A percentile compares a stretch with the other conserved stretches of the same genome.
Evolutionary conservation across 2,329 filamentous ascomycete species (phyloP).

Genomic region (Penicillium sp.): DNA sequence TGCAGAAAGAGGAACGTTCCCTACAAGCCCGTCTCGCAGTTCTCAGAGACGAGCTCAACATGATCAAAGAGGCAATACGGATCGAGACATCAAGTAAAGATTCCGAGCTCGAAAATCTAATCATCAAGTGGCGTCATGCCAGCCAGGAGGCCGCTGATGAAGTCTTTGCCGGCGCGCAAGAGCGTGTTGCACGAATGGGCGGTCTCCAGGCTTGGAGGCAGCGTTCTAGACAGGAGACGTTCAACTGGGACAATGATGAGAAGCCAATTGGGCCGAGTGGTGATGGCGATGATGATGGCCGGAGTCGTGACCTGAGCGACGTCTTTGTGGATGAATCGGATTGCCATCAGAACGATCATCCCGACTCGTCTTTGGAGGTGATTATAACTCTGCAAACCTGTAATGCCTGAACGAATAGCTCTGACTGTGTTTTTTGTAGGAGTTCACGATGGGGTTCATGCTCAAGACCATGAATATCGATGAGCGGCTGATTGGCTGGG

Average conservation of each 20-base stretch:
- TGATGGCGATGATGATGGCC: conserved; percentile 24
- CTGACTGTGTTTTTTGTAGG: conserved; percentile 33
- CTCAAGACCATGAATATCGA: conserved; percentile 60
- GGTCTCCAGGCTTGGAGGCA: conserved; percentile 54
- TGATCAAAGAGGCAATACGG: conserved; percentile 47
- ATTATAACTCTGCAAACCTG: neutral
- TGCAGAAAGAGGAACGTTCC: conserved; percentile 32
- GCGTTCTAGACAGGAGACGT: conserved; percentile 41
- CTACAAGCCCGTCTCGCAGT: conserved; percentile 29
- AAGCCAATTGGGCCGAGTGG: conserved; percentile 29
- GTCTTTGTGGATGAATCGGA: conserved; percentile 17
- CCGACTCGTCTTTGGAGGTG: conserved; percentile 33
- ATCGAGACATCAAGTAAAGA: conserved; percentile 46
- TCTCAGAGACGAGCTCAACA: conserved; percentile 43
- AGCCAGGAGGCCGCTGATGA: conserved; percentile 62
- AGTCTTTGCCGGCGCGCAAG: conserved; percentile 55
- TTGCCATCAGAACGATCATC: conserved; percentile 27
- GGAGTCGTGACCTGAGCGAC: conserved; percentile 34
- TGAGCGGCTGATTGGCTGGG: conserved; percentile 57
- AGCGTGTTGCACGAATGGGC: conserved; percentile 58
- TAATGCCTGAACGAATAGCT: neutral
- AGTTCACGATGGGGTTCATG: conserved; percentile 66
- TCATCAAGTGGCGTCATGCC: conserved; percentile 56
- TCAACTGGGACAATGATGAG: conserved; percentile 34
- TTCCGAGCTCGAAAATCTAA: conserved; percentile 51